Evolutionary conservation across 1,284 basidiomycete species (phyloP).

Genomic region (Exobasidium rhododendri): DNA sequence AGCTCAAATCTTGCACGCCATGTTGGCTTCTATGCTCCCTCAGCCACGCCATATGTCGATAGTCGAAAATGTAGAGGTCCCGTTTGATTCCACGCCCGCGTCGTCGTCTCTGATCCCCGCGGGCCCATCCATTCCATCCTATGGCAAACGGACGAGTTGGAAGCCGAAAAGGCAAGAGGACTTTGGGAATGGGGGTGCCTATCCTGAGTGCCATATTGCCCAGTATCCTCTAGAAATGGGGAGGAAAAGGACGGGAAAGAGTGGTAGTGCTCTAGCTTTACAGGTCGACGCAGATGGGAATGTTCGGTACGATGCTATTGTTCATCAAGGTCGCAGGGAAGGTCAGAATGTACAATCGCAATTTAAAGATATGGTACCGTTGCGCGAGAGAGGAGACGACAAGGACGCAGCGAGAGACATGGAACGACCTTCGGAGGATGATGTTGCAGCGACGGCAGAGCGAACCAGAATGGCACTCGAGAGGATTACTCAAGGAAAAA

Average conservation of each 20-base stretch:
- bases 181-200: slow-evolving; percentile 89
- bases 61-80: slow-evolving; percentile 13
- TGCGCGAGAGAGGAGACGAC: slow-evolving; percentile 77
- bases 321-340: slow-evolving; percentile 82
- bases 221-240: slow-evolving; percentile 97
- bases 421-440: slow-evolving; percentile 87
- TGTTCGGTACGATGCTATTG: slow-evolving; percentile 94
- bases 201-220: slow-evolving; percentile 94
- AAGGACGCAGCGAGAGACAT: slow-evolving; percentile 68
- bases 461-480: slow-evolving; percentile 86
- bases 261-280: slow-evolving; percentile 88
- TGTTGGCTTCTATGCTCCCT: slow-evolving; percentile 33
- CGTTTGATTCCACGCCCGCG: slow-evolving; percentile 16
- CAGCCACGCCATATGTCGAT: slow-evolving; percentile 24
- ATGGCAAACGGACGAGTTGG: slow-evolving; percentile 83
- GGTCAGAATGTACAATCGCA: slow-evolving; percentile 87
- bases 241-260: slow-evolving; percentile 69
- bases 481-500: slow-evolving; percentile 88
- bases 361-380: slow-evolving; percentile 94
- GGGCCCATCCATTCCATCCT: slow-evolving; percentile 57
- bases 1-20: too few relatives aligned
- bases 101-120: slow-evolving; percentile 14
- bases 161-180: slow-evolving; percentile 76
- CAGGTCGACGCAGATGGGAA: slow-evolving; percentile 96
- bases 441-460: slow-evolving; percentile 81